Evolutionary conservation across 2,329 filamentous ascomycete species (phyloP).

Genomic region (Ceratocystis alfenasii): DNA sequence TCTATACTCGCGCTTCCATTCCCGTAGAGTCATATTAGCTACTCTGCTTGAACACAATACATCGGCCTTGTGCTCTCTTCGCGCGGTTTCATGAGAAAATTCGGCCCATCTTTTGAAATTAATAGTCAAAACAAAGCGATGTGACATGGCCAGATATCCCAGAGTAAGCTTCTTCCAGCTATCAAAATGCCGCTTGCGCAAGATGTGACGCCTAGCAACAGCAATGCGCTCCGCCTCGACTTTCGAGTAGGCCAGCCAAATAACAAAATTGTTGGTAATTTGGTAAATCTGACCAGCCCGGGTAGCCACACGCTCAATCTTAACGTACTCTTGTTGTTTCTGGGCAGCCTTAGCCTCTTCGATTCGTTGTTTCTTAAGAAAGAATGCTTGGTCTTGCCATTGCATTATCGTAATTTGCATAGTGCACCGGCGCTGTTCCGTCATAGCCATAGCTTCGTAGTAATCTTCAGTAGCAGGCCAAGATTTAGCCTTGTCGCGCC

Average conservation of each 20-base stretch:
- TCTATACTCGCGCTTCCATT: slow-evolving; percentile 19
- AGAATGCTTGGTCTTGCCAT: slow-evolving; percentile 17
- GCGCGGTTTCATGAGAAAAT: slow-evolving; percentile 7
- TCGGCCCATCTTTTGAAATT: slow-evolving; percentile 22
- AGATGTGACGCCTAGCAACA: slow-evolving; percentile 56
- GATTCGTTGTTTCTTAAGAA: slow-evolving; percentile 14
- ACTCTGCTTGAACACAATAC: slow-evolving; percentile 19
- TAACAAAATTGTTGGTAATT: slow-evolving; percentile 34
- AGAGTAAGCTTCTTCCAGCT: slow-evolving; percentile 24
- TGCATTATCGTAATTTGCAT: slow-evolving; percentile 20
- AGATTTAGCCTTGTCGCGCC: slow-evolving; percentile 19
- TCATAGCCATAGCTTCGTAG: slow-evolving; percentile 20
- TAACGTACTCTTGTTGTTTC: slow-evolving; percentile 18
- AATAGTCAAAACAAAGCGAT: slow-evolving; percentile 14
- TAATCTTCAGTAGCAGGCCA: slow-evolving; percentile 20
- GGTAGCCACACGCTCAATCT: slow-evolving; percentile 33
- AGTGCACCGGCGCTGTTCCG: slow-evolving; percentile 11
- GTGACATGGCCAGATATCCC: slow-evolving; percentile 18
- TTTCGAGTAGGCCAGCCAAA: slow-evolving; percentile 53
- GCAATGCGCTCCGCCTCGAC: slow-evolving; percentile 55
- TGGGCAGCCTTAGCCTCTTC: slow-evolving; percentile 18
- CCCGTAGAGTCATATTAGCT: slow-evolving; percentile 17
- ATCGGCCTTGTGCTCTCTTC: slow-evolving; percentile 18
- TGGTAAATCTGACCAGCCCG: slow-evolving; percentile 55
- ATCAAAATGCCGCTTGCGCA: slow-evolving; percentile 39